Evolutionary conservation across 2,329 filamentous ascomycete genomes (phyloP).

Genomic region (Aspergillus texensis): DNA sequence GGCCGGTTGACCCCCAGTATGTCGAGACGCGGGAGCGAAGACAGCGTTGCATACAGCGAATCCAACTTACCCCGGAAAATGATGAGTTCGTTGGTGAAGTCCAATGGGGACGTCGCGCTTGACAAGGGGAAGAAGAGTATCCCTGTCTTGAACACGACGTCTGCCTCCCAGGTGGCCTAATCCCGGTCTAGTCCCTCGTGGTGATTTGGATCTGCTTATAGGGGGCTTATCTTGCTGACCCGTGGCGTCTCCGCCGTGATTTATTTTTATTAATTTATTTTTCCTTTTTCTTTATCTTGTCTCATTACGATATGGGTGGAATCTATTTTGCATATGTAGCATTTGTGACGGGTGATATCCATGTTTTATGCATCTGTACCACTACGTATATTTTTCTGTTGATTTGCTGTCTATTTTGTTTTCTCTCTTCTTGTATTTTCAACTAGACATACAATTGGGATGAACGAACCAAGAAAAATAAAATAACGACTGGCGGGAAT

Average conservation of each 20-base stretch:
- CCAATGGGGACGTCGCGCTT: constrained; percentile 28
- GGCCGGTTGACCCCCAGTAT: constrained; percentile 40
- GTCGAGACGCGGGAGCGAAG: constrained; percentile 44
- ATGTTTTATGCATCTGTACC: not conserved
- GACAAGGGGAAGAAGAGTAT: constrained; percentile 24
- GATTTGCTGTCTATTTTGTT: too few relatives aligned
- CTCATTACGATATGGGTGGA: not conserved
- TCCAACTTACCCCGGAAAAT: constrained; percentile 30
- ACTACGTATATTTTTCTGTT: too few relatives aligned
- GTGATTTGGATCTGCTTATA: not conserved
- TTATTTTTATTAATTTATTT: not conserved
- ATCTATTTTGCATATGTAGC: not conserved
- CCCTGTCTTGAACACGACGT: constrained; percentile 15
- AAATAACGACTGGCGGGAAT: not conserved
- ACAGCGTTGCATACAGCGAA: constrained; percentile 41
- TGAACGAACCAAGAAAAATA: not conserved
- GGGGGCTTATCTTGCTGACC: not conserved
- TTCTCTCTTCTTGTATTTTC: too few relatives aligned
- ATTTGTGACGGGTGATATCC: not conserved
- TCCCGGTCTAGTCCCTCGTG: not conserved
- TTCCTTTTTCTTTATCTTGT: not conserved
- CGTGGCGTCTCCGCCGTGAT: not conserved
- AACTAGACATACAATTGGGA: not conserved
- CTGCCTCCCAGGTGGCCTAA: constrained; percentile 26
- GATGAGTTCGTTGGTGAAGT: constrained; percentile 26